Conservation (phyloP, 1,284 basidiomycete species). For the Neotropicomus parvogracilis region DNA sequence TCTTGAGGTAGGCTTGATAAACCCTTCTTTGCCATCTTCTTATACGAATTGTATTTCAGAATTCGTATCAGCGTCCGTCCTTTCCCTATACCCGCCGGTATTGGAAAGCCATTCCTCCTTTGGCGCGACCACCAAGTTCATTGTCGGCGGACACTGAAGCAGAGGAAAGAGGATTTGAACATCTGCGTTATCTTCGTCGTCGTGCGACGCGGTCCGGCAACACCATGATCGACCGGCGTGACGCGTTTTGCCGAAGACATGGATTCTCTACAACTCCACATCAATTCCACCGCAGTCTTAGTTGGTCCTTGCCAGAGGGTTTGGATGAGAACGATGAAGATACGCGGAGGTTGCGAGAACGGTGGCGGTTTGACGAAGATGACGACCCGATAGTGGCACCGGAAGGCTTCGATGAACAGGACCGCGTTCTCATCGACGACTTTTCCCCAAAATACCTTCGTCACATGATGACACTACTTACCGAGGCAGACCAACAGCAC, state of each 20-base stretch:
- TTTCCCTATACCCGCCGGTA: conserved; percentile 49
- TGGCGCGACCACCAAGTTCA: conserved; percentile 35
- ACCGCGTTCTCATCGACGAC: conserved; percentile 67
- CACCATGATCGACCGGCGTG: conserved; percentile 72
- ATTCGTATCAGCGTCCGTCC: conserved; percentile 55
- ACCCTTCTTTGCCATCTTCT: too few species aligned
- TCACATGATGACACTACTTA: conserved; percentile 53
- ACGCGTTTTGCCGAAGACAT: conserved; percentile 31
- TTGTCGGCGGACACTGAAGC: conserved; percentile 35
- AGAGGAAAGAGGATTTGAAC: conserved; percentile 33
- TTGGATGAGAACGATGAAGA: conserved; percentile 42
- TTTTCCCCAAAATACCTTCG: conserved; percentile 59
- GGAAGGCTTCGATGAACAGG: conserved; percentile 65
- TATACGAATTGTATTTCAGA: conserved; percentile 36
- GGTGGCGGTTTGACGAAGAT: conserved; percentile 70
- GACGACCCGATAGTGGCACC: conserved; percentile 55
- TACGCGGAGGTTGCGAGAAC: conserved; percentile 47
- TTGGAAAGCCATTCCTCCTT: conserved; percentile 57
- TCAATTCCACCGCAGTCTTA: conserved; percentile 13
- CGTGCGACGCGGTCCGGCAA: conserved; percentile 82
- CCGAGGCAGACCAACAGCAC: conserved; percentile 42
- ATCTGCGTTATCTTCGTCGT: conserved; percentile 59
- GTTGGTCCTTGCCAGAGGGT: conserved; percentile 25
- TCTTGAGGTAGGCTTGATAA: conserved; percentile 57
- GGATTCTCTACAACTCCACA: conserved; percentile 24